Conservation (phyloP, 441 rosid genomes). For the Kokia cookei region DNA sequence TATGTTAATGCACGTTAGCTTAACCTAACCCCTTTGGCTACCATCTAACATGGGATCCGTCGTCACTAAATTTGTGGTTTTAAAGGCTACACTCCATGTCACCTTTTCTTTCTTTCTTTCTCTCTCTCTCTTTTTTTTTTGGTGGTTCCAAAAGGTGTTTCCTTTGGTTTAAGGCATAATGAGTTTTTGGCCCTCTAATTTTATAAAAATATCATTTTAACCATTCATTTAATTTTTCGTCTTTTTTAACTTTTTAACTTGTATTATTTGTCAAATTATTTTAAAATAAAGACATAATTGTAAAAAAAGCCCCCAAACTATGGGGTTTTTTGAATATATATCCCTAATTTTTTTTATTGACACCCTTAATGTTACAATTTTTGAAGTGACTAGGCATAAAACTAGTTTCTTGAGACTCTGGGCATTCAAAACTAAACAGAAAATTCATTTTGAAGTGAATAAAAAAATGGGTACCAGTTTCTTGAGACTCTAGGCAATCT, state of each 20-base stretch:
- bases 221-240: too few species aligned
- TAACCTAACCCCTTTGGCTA: not conserved
- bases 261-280: too few species aligned
- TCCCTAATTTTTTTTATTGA: too few species aligned
- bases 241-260: too few species aligned
- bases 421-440: not conserved
- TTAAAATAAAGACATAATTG: too few species aligned
- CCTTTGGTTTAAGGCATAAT: not conserved
- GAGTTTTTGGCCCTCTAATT: too few species aligned
- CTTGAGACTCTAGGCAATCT: slow-evolving; percentile 78
- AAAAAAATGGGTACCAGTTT: slow-evolving; percentile 47
- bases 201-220: too few species aligned
- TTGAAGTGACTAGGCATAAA: too few species aligned
- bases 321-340: too few species aligned
- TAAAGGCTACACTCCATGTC: not conserved
- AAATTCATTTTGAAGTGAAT: not conserved
- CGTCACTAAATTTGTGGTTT: not conserved
- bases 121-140: not conserved
- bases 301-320: too few species aligned
- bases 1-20: not conserved
- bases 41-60: not conserved
- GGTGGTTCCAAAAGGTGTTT: not conserved
- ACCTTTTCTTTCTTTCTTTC: not conserved
- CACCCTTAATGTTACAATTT: too few species aligned
- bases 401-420: too few species aligned